These are phyloP conservation scores for Zhuliangozyma blackwelliae DNA, from an alignment of 1,139 yeast genomes.

Conservation along the genomic window DNA sequence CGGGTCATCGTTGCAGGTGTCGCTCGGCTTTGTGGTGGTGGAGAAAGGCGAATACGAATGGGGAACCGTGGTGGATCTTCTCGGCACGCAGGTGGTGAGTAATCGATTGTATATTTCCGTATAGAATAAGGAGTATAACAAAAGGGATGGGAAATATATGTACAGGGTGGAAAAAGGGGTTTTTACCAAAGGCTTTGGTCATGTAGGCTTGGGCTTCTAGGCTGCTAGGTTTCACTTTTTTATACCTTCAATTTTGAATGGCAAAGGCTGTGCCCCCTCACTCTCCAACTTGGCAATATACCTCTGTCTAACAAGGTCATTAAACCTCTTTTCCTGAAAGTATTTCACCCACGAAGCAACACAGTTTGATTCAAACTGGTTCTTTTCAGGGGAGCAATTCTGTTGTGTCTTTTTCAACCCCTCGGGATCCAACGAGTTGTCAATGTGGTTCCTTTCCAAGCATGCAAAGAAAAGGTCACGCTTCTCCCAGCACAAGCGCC, in stretches of 20 bases:
- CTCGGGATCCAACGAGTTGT: slow-evolving; percentile 42
- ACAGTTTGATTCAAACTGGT: slow-evolving; percentile 36
- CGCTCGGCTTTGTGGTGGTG: slow-evolving; percentile 55
- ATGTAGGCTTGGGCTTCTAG: no score
- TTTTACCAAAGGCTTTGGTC: no score
- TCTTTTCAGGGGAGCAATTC: slow-evolving; percentile 33
- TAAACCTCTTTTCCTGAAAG: slow-evolving; percentile 45
- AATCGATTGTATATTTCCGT: no score
- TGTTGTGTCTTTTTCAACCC: slow-evolving; percentile 26
- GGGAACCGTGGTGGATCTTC: slow-evolving; percentile 64
- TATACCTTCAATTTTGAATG: slow-evolving; percentile 34
- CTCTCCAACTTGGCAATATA: slow-evolving; percentile 41
- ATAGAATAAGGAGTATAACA: no score
- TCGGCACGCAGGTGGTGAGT: slow-evolving; percentile 5
- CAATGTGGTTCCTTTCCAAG: slow-evolving; percentile 35
- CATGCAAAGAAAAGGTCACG: slow-evolving; percentile 42
- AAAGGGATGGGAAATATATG: background rate
- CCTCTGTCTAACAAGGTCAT: slow-evolving; percentile 38
- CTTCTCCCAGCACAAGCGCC: slow-evolving; percentile 43
- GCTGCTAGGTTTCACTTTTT: slow-evolving; percentile 1
- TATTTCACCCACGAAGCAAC: slow-evolving; percentile 46
- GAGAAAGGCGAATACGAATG: slow-evolving; percentile 77
- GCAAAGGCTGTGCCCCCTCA: slow-evolving; percentile 47
- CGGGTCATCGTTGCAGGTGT: slow-evolving; percentile 35
- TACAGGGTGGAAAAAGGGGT: background rate